phyloP scores from a whole-genome alignment of 1,284 basidiomycete species.

The Kwoniella shivajii region DNA sequence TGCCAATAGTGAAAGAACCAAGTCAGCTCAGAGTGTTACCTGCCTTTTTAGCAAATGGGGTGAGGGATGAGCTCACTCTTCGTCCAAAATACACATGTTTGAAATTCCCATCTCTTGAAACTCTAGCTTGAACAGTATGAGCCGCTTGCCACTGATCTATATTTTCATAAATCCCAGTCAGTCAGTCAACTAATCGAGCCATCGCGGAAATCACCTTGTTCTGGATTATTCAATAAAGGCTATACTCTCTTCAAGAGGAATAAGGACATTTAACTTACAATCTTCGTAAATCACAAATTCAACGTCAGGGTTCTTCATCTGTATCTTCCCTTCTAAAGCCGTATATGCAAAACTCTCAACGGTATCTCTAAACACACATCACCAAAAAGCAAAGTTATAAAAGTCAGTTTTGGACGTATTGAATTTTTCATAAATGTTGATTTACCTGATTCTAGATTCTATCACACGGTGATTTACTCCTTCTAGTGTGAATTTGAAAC shows the following conservation, averaged over 20 bases:
- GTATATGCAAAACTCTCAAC: conserved; percentile 86
- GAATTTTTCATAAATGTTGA: background rate
- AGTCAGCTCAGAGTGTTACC: background rate
- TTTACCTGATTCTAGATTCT: conserved; percentile 61
- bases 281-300: conserved; percentile 85
- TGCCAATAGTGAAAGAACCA: too few species aligned
- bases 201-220: background rate
- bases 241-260: background rate
- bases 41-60: background rate
- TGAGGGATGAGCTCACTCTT: conserved; percentile 65
- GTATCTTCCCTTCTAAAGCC: conserved; percentile 77
- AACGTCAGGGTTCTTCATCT: conserved; percentile 79
- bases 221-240: background rate
- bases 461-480: conserved; percentile 76
- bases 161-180: too few species aligned
- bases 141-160: conserved; percentile 36
- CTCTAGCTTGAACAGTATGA: conserved; percentile 28
- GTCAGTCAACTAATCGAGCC: too few species aligned
- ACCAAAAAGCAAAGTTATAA: background rate
- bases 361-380: conserved; percentile 55
- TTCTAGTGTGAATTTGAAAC: conserved; percentile 79
- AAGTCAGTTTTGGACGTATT: background rate
- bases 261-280: conserved; percentile 62
- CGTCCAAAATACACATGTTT: conserved; percentile 76
- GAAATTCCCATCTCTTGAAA: conserved; percentile 65